Percentiles rank a stretch among this genome's conserved stretches.
Conservation (phyloP, 2,329 filamentous ascomycete species). For the Aspergillus sp. region DNA sequence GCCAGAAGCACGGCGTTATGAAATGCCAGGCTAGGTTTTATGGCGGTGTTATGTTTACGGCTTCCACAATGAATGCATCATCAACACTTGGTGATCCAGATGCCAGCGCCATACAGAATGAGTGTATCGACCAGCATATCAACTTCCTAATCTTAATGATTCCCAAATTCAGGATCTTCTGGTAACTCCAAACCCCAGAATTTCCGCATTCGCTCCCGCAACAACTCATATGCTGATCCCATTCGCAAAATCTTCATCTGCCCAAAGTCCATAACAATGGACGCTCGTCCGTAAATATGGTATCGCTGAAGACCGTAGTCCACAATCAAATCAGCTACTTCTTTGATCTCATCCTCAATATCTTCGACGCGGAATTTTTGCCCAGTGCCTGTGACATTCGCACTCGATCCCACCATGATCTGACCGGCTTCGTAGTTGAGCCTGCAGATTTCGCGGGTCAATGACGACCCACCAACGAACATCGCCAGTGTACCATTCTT, state of each 20-base stretch:
- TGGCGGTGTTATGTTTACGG: too few species aligned
- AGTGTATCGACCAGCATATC: too few species aligned
- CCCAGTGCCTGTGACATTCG: constrained; percentile 16
- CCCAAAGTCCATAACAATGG: background rate
- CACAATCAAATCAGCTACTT: background rate
- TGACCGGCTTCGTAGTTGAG: constrained; percentile 6
- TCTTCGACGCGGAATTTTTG: constrained; percentile 16
- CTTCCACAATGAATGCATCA: too few species aligned
- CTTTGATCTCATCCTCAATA: constrained; percentile 11
- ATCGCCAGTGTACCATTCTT: background rate
- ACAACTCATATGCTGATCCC: background rate
- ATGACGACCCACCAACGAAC: background rate
- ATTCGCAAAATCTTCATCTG: background rate
- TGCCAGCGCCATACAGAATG: too few species aligned
- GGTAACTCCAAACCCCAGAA: too few species aligned
- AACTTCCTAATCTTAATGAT: too few species aligned
- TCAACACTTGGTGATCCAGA: too few species aligned
- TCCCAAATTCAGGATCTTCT: too few species aligned
- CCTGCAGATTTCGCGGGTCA: constrained; percentile 7
- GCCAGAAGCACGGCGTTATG: background rate
- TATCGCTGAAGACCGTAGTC: background rate
- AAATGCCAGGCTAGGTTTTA: background rate
- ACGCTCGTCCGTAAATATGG: background rate
- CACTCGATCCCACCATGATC: constrained; percentile 14
- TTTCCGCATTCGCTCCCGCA: background rate